Conservation (phyloP, 1,284 basidiomycete species). For the Heimioporus retisporus region DNA sequence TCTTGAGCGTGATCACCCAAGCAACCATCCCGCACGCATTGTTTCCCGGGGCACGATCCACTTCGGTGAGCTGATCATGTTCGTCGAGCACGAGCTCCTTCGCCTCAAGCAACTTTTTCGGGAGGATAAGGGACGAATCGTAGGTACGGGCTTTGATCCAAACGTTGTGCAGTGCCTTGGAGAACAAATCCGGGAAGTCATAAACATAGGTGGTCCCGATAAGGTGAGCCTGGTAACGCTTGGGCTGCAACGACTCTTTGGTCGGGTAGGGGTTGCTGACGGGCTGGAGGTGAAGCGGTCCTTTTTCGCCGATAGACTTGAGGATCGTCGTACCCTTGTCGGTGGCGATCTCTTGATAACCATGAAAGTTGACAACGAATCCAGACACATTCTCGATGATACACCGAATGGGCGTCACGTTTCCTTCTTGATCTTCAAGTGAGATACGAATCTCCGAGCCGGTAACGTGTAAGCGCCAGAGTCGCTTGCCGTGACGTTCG, state of each 20-base stretch:
- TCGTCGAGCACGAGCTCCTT: conserved; percentile 97
- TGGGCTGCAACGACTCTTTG: conserved; percentile 99
- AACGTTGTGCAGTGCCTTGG: conserved; percentile 94
- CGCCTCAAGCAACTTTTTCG: conserved; percentile 85
- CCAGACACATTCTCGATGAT: conserved; percentile 99
- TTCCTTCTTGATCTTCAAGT: conserved; percentile 94
- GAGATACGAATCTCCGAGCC: conserved; percentile 97
- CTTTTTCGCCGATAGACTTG: conserved; percentile 96
- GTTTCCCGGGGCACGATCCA: conserved; percentile 92
- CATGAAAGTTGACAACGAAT: conserved; percentile 98
- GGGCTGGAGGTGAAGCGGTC: conserved; percentile 93
- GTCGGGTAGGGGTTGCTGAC: conserved; percentile 95
- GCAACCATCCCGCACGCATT: conserved; percentile 99
- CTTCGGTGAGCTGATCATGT: conserved; percentile 90
- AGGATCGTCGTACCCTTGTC: conserved; percentile 96
- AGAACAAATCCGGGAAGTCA: conserved; percentile 99
- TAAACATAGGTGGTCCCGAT: conserved; percentile 99
- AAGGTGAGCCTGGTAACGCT: conserved; percentile 99
- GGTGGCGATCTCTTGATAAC: conserved; percentile 98
- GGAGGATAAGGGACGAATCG: conserved; percentile 77
- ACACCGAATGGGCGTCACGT: conserved; percentile 95
- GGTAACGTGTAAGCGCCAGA: conserved; percentile 99
- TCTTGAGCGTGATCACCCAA: conserved; percentile 95
- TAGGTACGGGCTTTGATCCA: conserved; percentile 83
- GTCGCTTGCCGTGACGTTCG: conserved; percentile 96